phyloP scores from a whole-genome alignment of 2,329 filamentous ascomycete species.

The Fusarium verrucosum region DNA sequence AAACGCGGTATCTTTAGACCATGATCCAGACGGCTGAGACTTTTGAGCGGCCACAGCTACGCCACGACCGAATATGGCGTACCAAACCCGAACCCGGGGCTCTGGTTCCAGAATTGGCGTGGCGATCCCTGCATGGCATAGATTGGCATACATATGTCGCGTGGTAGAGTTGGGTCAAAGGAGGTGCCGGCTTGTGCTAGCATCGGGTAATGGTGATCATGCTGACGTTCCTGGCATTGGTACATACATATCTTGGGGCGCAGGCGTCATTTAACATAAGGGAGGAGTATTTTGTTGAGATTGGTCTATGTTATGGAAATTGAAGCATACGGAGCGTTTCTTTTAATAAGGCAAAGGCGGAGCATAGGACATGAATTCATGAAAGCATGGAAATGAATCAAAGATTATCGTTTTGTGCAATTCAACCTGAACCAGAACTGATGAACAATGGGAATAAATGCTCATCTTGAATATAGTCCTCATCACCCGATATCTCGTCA shows the following conservation, averaged over 20 bases:
- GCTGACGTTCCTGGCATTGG: constrained; percentile 24
- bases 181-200: constrained; percentile 10
- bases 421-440: background rate
- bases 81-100: constrained; percentile 19
- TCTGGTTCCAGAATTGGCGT: constrained; percentile 11
- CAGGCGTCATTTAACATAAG: constrained; percentile 28
- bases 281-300: constrained; percentile 26
- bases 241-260: constrained; percentile 29
- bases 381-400: background rate
- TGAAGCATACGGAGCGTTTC: constrained; percentile 20
- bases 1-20: constrained; percentile 72
- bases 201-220: constrained; percentile 31
- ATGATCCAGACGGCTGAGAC: background rate
- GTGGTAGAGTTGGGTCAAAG: constrained; percentile 24
- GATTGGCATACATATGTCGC: constrained; percentile 13
- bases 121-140: background rate
- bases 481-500: background rate
- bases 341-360: constrained; percentile 3
- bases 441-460: background rate
- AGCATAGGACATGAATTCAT: background rate
- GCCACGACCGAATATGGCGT: background rate
- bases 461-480: background rate
- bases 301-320: constrained; percentile 12
- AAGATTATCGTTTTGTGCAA: background rate
- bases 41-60: background rate